A percentile compares a stretch with the other conserved stretches of the same genome.
Conservation (phyloP, 2,329 filamentous ascomycete genomes). For the Dactylellina leptospora region DNA sequence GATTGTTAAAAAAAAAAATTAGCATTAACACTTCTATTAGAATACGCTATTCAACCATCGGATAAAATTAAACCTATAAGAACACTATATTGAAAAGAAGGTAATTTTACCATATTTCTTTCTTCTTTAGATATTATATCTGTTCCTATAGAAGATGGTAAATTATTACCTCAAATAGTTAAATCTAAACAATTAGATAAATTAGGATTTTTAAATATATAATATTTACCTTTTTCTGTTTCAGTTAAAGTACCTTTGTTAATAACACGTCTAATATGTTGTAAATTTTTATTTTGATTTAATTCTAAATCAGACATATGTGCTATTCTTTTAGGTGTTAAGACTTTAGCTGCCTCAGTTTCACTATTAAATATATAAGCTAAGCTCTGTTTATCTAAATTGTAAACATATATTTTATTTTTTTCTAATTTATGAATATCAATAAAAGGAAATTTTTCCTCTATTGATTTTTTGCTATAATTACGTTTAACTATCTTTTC, state of each 20-base stretch:
- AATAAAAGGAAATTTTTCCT: neutral
- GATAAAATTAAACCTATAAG: neutral
- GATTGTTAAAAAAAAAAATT: neutral
- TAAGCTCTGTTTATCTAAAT: neutral
- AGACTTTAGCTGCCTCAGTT: neutral
- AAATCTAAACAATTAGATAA: neutral
- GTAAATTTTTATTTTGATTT: slow-evolving; percentile 1
- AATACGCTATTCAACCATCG: neutral
- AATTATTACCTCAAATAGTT: neutral
- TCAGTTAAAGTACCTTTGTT: neutral
- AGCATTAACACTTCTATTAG: neutral
- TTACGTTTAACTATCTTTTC: neutral
- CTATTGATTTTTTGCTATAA: neutral
- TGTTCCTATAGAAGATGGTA: neutral
- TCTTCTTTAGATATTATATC: neutral
- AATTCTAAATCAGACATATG: neutral
- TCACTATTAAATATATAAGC: slow-evolving; percentile 13
- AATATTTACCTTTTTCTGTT: neutral
- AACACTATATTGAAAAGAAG: neutral
- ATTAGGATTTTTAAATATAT: neutral
- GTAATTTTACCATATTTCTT: neutral
- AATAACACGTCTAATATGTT: neutral
- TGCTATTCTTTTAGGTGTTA: slow-evolving; percentile 4
- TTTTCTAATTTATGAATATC: neutral
- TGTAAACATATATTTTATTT: neutral